Percentiles rank a stretch among this genome's conserved stretches.
phyloP scores from a whole-genome alignment of 2,329 filamentous ascomycete species.

The Cladosporium sphaerospermum region DNA sequence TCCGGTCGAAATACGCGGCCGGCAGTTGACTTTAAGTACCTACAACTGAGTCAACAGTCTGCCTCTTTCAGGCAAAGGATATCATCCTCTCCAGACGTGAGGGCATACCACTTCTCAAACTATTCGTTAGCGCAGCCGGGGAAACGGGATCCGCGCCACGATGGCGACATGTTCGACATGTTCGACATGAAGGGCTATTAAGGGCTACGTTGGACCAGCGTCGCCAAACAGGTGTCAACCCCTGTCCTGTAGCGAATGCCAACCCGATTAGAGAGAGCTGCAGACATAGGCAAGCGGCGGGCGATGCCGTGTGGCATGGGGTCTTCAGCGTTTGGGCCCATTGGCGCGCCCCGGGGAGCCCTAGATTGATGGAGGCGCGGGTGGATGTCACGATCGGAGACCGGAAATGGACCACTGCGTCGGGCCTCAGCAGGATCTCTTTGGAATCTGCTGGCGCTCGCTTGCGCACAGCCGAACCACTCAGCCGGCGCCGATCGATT shows the following conservation, averaged over 20 bases:
- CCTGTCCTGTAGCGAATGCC: background rate
- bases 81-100: conserved; percentile 5
- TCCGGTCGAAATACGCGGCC: background rate
- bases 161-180: conserved; percentile 3
- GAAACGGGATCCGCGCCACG: conserved; percentile 4
- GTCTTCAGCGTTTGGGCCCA: too few species aligned
- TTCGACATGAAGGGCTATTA: conserved; percentile 7
- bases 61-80: conserved; percentile 6
- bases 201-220: conserved; percentile 3
- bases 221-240: background rate
- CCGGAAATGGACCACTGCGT: conserved; percentile 10
- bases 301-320: too few species aligned
- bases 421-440: conserved; percentile 1
- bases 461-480: conserved; percentile 10
- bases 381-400: conserved; percentile 2
- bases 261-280: background rate
- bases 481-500: background rate
- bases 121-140: conserved; percentile 1
- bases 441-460: conserved; percentile 9
- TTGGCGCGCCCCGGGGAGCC: too few species aligned
- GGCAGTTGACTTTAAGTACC: conserved; percentile 10
- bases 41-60: conserved; percentile 5
- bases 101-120: conserved; percentile 1
- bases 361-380: conserved; percentile 4
- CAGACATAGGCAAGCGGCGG: background rate